A percentile compares a stretch with the other conserved stretches of the same genome.
These are phyloP conservation scores for Voacanga thouarsii DNA, from an alignment of 257 asterid genomes.

Conservation along the genomic window DNA sequence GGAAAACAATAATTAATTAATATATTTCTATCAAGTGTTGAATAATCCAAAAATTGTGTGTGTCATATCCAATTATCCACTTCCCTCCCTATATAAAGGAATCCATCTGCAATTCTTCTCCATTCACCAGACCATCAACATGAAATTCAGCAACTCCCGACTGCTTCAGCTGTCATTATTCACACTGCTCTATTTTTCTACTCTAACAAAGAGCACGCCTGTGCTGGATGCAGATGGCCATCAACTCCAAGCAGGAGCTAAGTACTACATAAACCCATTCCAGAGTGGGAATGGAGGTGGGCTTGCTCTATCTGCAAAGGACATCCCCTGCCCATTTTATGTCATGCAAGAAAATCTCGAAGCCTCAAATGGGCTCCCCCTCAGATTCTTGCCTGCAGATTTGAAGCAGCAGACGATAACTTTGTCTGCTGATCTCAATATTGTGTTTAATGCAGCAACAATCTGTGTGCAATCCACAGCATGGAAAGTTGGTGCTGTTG, in stretches of 20 bases:
- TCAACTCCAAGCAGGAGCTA: conserved; percentile 40
- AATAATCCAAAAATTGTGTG: neutral
- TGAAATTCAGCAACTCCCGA: neutral
- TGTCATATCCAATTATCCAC: neutral
- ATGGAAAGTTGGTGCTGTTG: conserved; percentile 37
- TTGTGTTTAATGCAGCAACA: conserved; percentile 46
- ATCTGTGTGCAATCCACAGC: conserved; percentile 52
- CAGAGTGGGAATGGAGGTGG: conserved; percentile 38
- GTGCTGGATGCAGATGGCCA: conserved; percentile 42
- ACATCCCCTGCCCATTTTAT: conserved; percentile 41
- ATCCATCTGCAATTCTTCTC: neutral
- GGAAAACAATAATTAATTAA: too few species aligned
- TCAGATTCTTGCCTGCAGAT: conserved; percentile 35
- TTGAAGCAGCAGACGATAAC: conserved; percentile 16
- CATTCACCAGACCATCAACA: neutral
- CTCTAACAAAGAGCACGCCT: conserved; percentile 11
- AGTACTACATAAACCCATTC: conserved; percentile 30
- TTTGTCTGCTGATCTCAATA: conserved; percentile 36
- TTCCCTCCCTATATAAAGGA: neutral
- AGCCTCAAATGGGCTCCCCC: conserved; percentile 38
- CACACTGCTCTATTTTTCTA: conserved; percentile 5
- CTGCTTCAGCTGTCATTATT: neutral
- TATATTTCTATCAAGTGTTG: neutral
- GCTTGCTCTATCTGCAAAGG: conserved; percentile 40
- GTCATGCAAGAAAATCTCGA: conserved; percentile 39